Evolutionary conservation across 768 basidiomycete genomes (phyloP), one percentile per base, ranked within the genome.

Genomic region (Russula ochroleuca): DNA sequence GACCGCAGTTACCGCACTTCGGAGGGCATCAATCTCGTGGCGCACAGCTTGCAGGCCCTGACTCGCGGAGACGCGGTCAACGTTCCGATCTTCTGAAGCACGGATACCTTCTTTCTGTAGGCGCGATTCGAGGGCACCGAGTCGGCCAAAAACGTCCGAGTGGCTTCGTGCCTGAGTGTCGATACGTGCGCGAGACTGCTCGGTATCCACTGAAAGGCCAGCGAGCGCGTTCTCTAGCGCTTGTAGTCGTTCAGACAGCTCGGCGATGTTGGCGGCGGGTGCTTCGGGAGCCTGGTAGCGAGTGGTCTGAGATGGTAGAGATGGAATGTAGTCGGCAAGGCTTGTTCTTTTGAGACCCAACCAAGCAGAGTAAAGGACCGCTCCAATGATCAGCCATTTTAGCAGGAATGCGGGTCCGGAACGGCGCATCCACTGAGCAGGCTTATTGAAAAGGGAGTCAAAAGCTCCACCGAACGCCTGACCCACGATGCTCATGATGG

Each of bases 191-290:
- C 80, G 79, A 5, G 77, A 75, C 50, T 79, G 80, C 63, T 87
- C 81, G 13, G 77, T 73, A 53, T 88, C 85, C 15, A 76, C 67
- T 5, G 85, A 82, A 17, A 93, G 75, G 8, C 80, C 78, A 15
- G 85, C 83, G 15, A 91, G 75, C 1, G 80, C 84, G 28, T 74
- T 78, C 72, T 92, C 90, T 45, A 92, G 80, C 40, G 77, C 76
- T 63, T 81, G 80, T 14, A 93, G 73, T 10, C 90, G 83, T 8
- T 78, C 76, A 2, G 84, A 78, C 25, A 92, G 75, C 60, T 90
- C 90, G 5, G 81, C 80, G 21, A 91, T 75, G 71, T 90, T 81
- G n/a, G 80, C 78, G 1, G 84, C 82, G 1, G 88, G 88, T 10
- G 77, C 72, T 11, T 82, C 80, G 0, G 88, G 85, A 0, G 84